These are phyloP conservation scores for Serendipita sp. DNA, from an alignment of 768 basidiomycete species.

Conservation along the genomic window DNA sequence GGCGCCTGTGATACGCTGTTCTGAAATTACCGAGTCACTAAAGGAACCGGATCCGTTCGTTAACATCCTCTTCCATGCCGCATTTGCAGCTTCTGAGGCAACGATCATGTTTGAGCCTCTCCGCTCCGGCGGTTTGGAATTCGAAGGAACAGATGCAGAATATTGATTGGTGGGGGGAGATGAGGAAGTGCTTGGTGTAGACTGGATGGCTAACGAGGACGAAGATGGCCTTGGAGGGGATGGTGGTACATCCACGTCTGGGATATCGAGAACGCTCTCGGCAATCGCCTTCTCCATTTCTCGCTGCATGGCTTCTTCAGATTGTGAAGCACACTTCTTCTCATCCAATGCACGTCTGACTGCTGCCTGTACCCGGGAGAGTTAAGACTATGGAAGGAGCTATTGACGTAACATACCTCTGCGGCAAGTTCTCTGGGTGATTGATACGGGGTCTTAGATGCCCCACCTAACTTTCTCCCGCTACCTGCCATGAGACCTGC, in stretches of 20 bases:
- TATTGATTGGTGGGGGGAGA: neutral
- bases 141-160: neutral
- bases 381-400: neutral
- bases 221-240: conserved; percentile 3
- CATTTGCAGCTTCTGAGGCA: neutral
- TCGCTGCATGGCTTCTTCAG: conserved; percentile 31
- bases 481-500: conserved; percentile 31
- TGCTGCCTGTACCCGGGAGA: conserved; percentile 45
- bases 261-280: conserved; percentile 36
- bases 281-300: conserved; percentile 57
- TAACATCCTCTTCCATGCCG: neutral
- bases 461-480: conserved; percentile 38
- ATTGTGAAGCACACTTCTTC: conserved; percentile 44
- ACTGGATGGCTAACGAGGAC: conserved; percentile 5
- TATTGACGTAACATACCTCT: conserved; percentile 23
- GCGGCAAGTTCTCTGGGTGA: conserved; percentile 59
- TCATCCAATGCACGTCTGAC: conserved; percentile 62
- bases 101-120: neutral
- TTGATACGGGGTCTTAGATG: conserved; percentile 17
- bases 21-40: too few species aligned
- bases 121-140: neutral
- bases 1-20: too few species aligned
- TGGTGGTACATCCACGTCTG: conserved; percentile 3
- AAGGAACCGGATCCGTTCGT: too few species aligned
- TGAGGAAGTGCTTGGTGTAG: conserved; percentile 6